phyloP scores from a whole-genome alignment of 129 eudicot species.

The Lactuca sativa region DNA sequence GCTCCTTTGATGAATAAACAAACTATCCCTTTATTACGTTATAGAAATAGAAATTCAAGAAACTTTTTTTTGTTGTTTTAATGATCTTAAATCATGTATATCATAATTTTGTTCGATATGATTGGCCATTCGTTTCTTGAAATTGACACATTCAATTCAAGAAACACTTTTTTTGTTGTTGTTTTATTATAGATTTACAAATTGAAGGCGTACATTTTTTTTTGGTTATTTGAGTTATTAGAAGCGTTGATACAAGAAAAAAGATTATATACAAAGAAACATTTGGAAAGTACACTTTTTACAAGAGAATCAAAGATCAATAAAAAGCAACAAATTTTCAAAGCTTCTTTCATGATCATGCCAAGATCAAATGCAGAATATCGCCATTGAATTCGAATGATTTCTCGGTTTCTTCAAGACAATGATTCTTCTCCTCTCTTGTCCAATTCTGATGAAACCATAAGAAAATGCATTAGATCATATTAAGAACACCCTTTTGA shows the following conservation, averaged over 20 bases:
- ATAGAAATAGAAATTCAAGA: not conserved
- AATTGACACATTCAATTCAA: not conserved
- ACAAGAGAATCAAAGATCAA: slow-evolving; percentile 17
- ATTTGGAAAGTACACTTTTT: slow-evolving; percentile 5
- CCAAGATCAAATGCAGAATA: slow-evolving; percentile 66
- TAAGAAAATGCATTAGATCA: slow-evolving; percentile 14
- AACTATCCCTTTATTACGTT: not conserved
- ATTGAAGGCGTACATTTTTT: slow-evolving; percentile 8
- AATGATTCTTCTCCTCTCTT: slow-evolving; percentile 88
- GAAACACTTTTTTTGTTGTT: no score
- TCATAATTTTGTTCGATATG: not conserved
- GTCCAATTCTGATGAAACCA: slow-evolving; percentile 68
- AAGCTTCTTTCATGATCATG: slow-evolving; percentile 37
- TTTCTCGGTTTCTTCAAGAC: slow-evolving; percentile 93
- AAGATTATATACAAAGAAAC: slow-evolving; percentile 20
- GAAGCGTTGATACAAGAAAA: slow-evolving; percentile 23
- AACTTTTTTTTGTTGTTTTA: not conserved
- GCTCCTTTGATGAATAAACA: slow-evolving; percentile 33
- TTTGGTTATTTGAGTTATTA: slow-evolving; percentile 20
- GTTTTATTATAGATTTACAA: not conserved
- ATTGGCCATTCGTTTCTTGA: not conserved
- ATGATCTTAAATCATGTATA: not conserved
- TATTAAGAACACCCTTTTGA: slow-evolving; percentile 13
- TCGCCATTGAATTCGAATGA: slow-evolving; percentile 80
- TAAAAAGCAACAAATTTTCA: slow-evolving; percentile 23